phyloP scores from a whole-genome alignment of 345 rosid genomes.

The Punica granatum region DNA sequence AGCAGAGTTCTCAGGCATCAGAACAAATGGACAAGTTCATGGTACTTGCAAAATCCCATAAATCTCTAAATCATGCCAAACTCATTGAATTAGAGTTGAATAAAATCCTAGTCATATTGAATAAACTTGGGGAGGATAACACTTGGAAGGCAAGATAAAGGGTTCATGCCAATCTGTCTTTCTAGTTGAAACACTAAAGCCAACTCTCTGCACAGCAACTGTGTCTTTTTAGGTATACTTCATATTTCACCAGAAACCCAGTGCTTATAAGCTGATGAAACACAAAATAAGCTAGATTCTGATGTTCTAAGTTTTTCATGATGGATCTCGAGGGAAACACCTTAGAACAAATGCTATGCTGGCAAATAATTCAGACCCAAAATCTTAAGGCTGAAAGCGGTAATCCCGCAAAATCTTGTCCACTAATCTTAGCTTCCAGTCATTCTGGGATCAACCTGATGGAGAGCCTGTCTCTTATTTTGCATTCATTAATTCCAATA shows the following conservation, averaged over 20 bases:
- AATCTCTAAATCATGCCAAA: too few species aligned
- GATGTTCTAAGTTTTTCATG: too few species aligned
- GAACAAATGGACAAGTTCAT: not conserved
- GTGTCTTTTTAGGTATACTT: too few species aligned
- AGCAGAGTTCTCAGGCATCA: conserved; percentile 22
- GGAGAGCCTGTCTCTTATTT: not conserved
- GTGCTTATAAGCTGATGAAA: too few species aligned
- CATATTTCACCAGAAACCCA: too few species aligned
- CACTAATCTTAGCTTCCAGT: not conserved
- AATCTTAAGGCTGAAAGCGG: not conserved
- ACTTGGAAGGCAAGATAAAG: not conserved
- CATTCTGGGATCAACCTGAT: not conserved
- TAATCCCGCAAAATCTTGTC: not conserved
- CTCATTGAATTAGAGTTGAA: too few species aligned
- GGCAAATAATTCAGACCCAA: not conserved
- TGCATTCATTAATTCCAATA: not conserved
- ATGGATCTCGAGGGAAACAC: too few species aligned
- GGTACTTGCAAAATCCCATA: not conserved
- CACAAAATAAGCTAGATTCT: too few species aligned
- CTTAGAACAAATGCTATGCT: too few species aligned
- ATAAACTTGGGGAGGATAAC: not conserved
- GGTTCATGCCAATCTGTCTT: not conserved
- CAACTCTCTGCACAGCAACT: too few species aligned
- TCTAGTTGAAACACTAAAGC: too few species aligned
- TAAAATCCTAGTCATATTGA: too few species aligned